Conservation (phyloP, 2,329 filamentous ascomycete species). For the Cladophialophora chaetospira region DNA sequence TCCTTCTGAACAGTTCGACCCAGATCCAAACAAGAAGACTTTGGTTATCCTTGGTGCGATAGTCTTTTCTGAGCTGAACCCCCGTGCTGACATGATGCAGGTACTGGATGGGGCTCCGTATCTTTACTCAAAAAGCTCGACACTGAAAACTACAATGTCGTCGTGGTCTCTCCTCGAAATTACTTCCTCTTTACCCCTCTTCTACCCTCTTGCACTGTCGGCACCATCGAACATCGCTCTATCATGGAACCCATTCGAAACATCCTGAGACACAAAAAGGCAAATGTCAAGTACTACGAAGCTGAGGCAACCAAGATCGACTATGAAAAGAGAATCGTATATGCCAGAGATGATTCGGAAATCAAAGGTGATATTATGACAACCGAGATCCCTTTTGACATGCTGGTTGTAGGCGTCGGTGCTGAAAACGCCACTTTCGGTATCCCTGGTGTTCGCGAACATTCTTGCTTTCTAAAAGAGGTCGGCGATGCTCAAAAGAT, state of each 20-base stretch:
- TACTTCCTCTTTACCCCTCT: conserved; percentile 99
- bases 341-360: conserved; percentile 89
- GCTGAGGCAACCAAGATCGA: conserved; percentile 94
- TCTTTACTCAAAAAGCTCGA: conserved; percentile 98
- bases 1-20: conserved; percentile 74
- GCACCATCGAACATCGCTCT: conserved; percentile 96
- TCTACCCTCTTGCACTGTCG: conserved; percentile 94
- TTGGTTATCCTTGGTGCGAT: conserved; percentile 84
- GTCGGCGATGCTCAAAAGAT: conserved; percentile 94
- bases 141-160: conserved; percentile 97
- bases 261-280: conserved; percentile 93
- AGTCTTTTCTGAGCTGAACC: neutral
- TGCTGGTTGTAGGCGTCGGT: conserved; percentile 95
- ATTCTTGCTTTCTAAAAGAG: conserved; percentile 98
- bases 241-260: conserved; percentile 99
- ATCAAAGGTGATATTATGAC: conserved; percentile 79
- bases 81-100: conserved; percentile 50
- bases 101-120: conserved; percentile 94
- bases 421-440: conserved; percentile 99
- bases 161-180: conserved; percentile 96
- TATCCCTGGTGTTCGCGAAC: conserved; percentile 89
- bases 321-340: conserved; percentile 82
- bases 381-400: conserved; percentile 94
- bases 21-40: conserved; percentile 92
- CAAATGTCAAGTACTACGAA: conserved; percentile 94